These are phyloP conservation scores for Artemisia annua DNA, from an alignment of 129 eudicot genomes.

Conservation along the genomic window DNA sequence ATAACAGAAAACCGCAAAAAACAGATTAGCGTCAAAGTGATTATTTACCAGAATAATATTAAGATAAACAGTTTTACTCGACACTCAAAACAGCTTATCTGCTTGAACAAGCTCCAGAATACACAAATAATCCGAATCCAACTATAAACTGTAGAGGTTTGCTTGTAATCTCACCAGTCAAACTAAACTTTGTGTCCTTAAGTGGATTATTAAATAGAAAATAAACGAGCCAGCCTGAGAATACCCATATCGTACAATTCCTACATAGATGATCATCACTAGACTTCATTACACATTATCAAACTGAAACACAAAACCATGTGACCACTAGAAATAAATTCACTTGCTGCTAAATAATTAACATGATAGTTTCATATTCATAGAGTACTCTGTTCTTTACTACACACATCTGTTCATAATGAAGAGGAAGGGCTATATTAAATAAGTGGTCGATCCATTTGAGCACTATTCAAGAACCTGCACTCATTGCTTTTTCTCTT, in stretches of 20 bases:
- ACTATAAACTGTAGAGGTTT: too few relatives aligned
- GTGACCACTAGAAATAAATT: constrained; percentile 15
- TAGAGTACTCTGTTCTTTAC: constrained; percentile 17
- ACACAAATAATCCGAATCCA: too few relatives aligned
- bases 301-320: not conserved
- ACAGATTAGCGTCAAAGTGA: too few relatives aligned
- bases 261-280: not conserved
- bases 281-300: constrained; percentile 1
- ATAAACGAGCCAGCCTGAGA: not conserved
- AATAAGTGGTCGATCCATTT: not conserved
- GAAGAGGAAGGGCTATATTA: constrained; percentile 19
- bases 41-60: too few relatives aligned
- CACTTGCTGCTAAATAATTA: constrained; percentile 27
- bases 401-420: constrained; percentile 37
- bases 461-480: constrained; percentile 13
- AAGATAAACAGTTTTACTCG: too few relatives aligned
- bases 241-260: not conserved
- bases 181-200: too few relatives aligned
- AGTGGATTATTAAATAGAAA: not conserved
- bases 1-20: too few relatives aligned
- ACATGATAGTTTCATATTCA: constrained; percentile 22
- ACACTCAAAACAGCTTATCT: too few relatives aligned
- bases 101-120: too few relatives aligned
- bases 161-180: too few relatives aligned
- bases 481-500: constrained; percentile 39